Evolutionary conservation across 225 moss, liverwort and hornwort species (phyloP), one percentile per base, ranked within the genome.

Genomic region (Straminergon stramineum): DNA sequence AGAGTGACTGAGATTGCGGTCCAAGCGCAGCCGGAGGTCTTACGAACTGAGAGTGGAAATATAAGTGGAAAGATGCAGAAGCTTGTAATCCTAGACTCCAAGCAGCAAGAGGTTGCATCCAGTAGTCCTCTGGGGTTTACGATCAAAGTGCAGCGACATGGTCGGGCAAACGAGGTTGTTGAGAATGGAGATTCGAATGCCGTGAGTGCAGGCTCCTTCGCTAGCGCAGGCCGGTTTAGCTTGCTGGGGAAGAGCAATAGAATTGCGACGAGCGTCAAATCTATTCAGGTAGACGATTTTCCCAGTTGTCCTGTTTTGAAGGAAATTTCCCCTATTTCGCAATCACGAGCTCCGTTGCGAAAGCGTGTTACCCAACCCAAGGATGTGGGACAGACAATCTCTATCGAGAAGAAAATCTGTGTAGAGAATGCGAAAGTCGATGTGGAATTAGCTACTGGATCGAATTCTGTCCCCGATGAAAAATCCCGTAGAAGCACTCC

Each of bases 141-240:
- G 32, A 93, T 95, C 60, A 95, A 90, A 84, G 52, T 93, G 89
- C 92, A 93, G 79, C 91, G 95, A 68, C 91, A 92, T 63, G 95
- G 95, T 55, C 89, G 93, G 53, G 27, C 61, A 52, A 92, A 61
- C 61, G 92, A 91, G 39, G 65, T 24, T 31, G n/a, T n/a, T 4
- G 87, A 81, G 67, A 60, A 83, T 32, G 75, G 28, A 34, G 89
- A 68, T 37, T 85, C 79, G 45, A 83, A 88, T 51, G 89, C 92
- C 28, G 92, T 91, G 32, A 91, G 91, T 87, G 95, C 93, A 52
- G 84, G 95, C 30, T 93, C 89, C 63, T 95, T 95, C 53, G 90
- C 92, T 48, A 91, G 91, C 77, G 68, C 90, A 34, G 92, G 92
- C 31, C 89, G 93, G 57, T 91, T 88, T 62, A 91, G 93, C 76